Conservation (phyloP, 306 rosid genomes). For the Quillaja saponaria region DNA sequence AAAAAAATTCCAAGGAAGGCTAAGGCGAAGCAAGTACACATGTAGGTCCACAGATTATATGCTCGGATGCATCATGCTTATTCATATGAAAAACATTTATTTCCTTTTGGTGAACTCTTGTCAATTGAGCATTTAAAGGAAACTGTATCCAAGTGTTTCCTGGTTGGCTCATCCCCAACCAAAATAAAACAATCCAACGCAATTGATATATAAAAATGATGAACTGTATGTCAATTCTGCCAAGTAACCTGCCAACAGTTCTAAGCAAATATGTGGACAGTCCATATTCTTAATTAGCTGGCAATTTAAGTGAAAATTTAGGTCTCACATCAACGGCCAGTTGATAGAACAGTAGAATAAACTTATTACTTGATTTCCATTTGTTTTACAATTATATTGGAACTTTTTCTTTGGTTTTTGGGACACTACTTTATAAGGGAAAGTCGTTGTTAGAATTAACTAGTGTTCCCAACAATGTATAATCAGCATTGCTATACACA, state of each 20-base stretch:
- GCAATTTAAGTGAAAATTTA: not conserved
- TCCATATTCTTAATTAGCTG: too few relatives aligned
- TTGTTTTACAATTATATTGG: constrained; percentile 1
- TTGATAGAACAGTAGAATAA: constrained; percentile 6
- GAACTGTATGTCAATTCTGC: too few relatives aligned
- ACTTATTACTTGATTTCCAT: not conserved
- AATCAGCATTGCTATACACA: not conserved
- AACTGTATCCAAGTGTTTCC: not conserved
- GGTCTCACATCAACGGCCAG: not conserved
- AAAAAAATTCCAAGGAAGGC: too few relatives aligned
- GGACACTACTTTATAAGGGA: not conserved
- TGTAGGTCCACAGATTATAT: too few relatives aligned
- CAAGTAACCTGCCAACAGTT: too few relatives aligned
- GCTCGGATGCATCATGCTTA: not conserved
- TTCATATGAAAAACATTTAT: constrained; percentile 8
- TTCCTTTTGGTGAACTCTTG: constrained; percentile 8
- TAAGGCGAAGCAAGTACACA: too few relatives aligned
- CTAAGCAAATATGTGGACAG: too few relatives aligned
- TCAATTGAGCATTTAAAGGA: not conserved
- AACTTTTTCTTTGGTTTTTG: not conserved
- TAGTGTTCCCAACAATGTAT: not conserved
- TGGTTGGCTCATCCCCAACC: constrained; percentile 1
- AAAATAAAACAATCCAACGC: too few relatives aligned
- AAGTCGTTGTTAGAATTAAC: not conserved
- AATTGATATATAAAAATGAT: too few relatives aligned